phyloP scores from a whole-genome alignment of 768 basidiomycete genomes.

The Suillus spraguei region DNA sequence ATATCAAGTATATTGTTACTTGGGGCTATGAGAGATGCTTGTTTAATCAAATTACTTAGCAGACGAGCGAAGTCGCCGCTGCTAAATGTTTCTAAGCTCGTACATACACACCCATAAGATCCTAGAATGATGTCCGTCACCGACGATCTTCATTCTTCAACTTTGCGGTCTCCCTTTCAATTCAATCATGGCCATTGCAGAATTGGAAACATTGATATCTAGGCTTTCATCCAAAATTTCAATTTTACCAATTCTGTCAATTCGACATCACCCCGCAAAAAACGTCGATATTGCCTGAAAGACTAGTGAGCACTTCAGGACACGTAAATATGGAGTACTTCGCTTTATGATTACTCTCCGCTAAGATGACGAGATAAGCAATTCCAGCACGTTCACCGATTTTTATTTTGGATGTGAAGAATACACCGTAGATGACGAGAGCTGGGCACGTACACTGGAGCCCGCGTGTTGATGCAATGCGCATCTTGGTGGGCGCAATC shows the following conservation, averaged over 20 bases:
- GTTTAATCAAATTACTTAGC: not conserved
- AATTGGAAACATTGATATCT: constrained; percentile 1
- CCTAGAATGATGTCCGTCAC: not conserved
- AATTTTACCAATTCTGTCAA: not conserved
- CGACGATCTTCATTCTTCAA: not conserved
- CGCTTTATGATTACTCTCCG: constrained; percentile 52
- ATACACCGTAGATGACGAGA: constrained; percentile 51
- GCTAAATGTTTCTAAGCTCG: not conserved
- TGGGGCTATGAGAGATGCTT: not conserved
- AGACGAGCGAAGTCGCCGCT: not conserved
- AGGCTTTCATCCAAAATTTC: not conserved
- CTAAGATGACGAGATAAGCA: constrained; percentile 50
- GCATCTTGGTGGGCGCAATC: too few relatives aligned
- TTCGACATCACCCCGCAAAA: not conserved
- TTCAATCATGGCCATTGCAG: not conserved
- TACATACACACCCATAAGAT: not conserved
- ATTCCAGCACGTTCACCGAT: constrained; percentile 50
- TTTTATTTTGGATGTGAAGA: constrained; percentile 51
- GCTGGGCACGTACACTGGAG: constrained; percentile 41
- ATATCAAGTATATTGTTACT: not conserved
- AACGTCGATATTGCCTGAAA: constrained; percentile 40
- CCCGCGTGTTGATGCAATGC: constrained; percentile 22
- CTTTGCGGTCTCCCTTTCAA: not conserved
- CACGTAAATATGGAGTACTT: constrained; percentile 52
- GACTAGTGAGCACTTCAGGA: constrained; percentile 52